phyloP scores from a whole-genome alignment of 306 rosid species.

The Vicia sativa region DNA sequence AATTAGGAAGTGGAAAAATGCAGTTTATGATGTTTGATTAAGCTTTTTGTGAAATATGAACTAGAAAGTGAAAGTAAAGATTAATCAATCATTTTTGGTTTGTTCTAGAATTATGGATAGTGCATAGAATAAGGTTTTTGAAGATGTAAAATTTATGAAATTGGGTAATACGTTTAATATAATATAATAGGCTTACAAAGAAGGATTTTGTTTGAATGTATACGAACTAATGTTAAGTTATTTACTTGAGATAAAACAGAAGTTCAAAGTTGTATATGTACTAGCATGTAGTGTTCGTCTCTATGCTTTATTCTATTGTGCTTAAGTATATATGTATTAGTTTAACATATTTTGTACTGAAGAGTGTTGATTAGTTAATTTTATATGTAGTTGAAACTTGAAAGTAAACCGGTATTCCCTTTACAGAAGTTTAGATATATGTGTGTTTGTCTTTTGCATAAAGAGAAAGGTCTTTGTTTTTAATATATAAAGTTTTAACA shows the following conservation, averaged over 20 bases:
- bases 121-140: neutral
- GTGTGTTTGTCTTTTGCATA: neutral
- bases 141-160: conserved; percentile 13
- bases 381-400: conserved; percentile 9
- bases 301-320: neutral
- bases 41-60: conserved; percentile 2
- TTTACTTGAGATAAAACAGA: neutral
- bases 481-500: neutral
- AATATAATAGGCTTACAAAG: neutral
- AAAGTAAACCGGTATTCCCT: neutral
- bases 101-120: neutral
- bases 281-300: neutral
- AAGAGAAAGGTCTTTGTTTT: neutral
- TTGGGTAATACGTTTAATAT: neutral
- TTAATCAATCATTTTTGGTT: conserved; percentile 7
- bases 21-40: conserved; percentile 1
- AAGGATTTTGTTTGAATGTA: conserved; percentile 7
- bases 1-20: neutral
- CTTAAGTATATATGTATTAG: neutral
- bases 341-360: neutral
- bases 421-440: neutral
- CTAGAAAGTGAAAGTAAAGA: neutral
- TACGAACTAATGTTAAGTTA: neutral
- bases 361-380: neutral
- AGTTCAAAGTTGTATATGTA: neutral